These are phyloP conservation scores for Salix koriyanagi DNA, from an alignment of 345 rosid species.

Conservation along the genomic window DNA sequence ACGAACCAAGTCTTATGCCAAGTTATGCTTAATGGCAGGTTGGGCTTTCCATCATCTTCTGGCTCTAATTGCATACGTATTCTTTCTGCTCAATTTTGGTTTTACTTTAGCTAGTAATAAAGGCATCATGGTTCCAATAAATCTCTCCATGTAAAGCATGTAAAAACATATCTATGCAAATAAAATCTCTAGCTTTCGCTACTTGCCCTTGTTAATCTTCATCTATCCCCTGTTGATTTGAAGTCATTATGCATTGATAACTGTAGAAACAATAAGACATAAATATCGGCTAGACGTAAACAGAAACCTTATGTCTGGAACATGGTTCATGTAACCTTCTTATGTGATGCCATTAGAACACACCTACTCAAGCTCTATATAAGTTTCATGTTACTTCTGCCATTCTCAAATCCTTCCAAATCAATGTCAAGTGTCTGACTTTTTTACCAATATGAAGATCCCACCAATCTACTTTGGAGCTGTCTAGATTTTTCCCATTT, in stretches of 20 bases:
- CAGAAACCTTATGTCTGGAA: not conserved
- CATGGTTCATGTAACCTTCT: not conserved
- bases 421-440: not conserved
- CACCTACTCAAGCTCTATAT: not conserved
- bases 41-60: slow-evolving; percentile 19
- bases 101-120: slow-evolving; percentile 17
- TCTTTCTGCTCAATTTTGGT: slow-evolving; percentile 36
- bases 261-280: not conserved
- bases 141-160: slow-evolving; percentile 18
- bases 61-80: slow-evolving; percentile 1
- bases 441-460: not conserved
- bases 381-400: not conserved
- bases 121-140: slow-evolving; percentile 19
- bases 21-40: slow-evolving; percentile 25
- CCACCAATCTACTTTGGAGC: not conserved
- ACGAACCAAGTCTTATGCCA: slow-evolving; percentile 8
- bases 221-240: not conserved
- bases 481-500: not conserved
- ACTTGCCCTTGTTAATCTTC: not conserved
- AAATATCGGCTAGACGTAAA: not conserved
- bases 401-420: not conserved
- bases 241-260: not conserved
- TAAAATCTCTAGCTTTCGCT: slow-evolving; percentile 4
- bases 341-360: not conserved
- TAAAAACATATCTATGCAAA: slow-evolving; percentile 6